phyloP scores from a whole-genome alignment of 805 yeast genomes.

The Starmerella khaoyaiensis region DNA sequence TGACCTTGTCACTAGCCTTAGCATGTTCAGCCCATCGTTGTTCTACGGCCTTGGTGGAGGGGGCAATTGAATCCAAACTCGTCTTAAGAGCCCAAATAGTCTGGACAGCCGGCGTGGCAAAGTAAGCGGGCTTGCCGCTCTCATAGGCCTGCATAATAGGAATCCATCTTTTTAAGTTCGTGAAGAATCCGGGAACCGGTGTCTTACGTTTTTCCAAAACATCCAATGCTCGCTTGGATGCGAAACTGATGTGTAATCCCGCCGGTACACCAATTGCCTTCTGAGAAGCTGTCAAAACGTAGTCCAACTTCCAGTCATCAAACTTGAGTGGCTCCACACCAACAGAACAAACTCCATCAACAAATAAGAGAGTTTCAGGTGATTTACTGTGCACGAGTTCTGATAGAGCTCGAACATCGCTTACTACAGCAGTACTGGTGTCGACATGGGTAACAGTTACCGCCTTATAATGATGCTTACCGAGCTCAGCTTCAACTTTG shows the following conservation, averaged over 20 bases:
- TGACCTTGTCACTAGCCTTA: conserved; percentile 51
- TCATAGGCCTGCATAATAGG: conserved; percentile 85
- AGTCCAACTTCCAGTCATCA: conserved; percentile 83
- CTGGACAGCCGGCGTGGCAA: conserved; percentile 95
- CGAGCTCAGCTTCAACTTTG: conserved; percentile 43
- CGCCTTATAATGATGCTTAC: conserved; percentile 44
- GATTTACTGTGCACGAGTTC: conserved; percentile 46
- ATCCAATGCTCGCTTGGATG: conserved; percentile 64
- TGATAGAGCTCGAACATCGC: conserved; percentile 53
- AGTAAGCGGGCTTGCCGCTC: conserved; percentile 63
- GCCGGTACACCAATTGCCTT: conserved; percentile 93
- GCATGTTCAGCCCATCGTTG: conserved; percentile 52
- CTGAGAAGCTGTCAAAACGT: conserved; percentile 81
- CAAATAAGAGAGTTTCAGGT: conserved; percentile 72
- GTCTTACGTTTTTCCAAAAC: conserved; percentile 40
- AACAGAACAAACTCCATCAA: conserved; percentile 91
- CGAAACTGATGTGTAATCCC: conserved; percentile 68
- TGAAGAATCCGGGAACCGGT: conserved; percentile 42
- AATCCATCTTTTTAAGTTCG: conserved; percentile 69
- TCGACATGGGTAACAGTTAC: conserved; percentile 91
- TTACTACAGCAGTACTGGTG: conserved; percentile 87
- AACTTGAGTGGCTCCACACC: conserved; percentile 80
- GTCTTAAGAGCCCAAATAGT: conserved; percentile 66
- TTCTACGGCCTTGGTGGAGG: conserved; percentile 35
- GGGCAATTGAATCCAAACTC: conserved; percentile 54